A percentile compares a stretch with the other conserved stretches of the same genome.
These are phyloP conservation scores for Beauveria pseudobassiana DNA, from an alignment of 2,329 filamentous ascomycete genomes.

Conservation along the genomic window DNA sequence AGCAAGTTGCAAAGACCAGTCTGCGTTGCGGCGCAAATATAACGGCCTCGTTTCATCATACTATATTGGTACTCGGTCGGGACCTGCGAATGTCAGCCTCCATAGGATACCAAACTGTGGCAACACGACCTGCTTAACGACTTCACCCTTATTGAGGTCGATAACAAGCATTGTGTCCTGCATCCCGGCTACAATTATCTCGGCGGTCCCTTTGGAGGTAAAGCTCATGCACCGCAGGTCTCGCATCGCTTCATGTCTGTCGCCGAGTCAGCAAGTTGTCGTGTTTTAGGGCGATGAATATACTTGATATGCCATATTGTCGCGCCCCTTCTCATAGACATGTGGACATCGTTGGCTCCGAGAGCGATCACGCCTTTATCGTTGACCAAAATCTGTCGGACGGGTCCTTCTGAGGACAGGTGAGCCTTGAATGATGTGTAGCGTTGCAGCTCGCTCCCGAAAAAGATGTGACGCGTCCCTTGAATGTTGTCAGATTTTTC, in stretches of 20 bases:
- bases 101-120: background rate
- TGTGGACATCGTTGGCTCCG: conserved; percentile 76
- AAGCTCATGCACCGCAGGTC: conserved; percentile 94
- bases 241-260: conserved; percentile 66
- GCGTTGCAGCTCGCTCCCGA: conserved; percentile 72
- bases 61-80: conserved; percentile 71
- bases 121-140: conserved; percentile 53
- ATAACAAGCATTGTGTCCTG: conserved; percentile 80
- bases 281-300: conserved; percentile 17
- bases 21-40: conserved; percentile 86
- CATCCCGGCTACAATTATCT: conserved; percentile 80
- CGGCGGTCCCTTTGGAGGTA: conserved; percentile 73
- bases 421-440: conserved; percentile 91
- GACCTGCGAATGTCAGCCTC: conserved; percentile 42
- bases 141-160: conserved; percentile 61
- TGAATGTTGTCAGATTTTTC: conserved; percentile 17
- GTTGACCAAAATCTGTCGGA: conserved; percentile 85
- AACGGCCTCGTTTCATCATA: conserved; percentile 83
- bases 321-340: conserved; percentile 74
- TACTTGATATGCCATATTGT: conserved; percentile 84
- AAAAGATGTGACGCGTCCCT: conserved; percentile 91
- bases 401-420: conserved; percentile 61
- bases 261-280: conserved; percentile 15
- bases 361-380: conserved; percentile 86
- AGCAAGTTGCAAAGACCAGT: conserved; percentile 79